Evolutionary conservation across 257 asterid species (phyloP), one percentile per base, ranked within the genome.

Genomic region (Solanum habrochaites): DNA sequence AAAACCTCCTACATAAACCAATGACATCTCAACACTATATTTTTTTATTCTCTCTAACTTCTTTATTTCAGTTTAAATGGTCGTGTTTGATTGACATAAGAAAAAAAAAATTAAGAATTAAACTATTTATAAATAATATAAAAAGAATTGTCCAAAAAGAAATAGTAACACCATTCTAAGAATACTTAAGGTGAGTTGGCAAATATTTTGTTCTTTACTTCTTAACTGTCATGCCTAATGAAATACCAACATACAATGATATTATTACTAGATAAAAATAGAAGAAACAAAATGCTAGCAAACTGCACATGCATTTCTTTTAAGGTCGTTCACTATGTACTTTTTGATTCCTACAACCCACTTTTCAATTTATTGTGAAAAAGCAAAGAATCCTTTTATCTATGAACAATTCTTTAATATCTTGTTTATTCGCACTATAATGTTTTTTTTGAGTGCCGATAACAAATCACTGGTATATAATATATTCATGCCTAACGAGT

Each of bases 1-100:
- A 27, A 85, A 86, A 87, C 49, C 49, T 11, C 81, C 92, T 93
- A 71, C 89, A 89, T 90, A 83, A 70, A 60, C 98, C 94, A 94
- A 92, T 93, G 91, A 91, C 86, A 40, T 37, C 88, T 89, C 88
- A 45, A 85, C 90, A 92, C 87, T 60, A 71, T 49, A 27, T 23
- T 86, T 75, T 45, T 83, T 56, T 42, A 21, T 73, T 86, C 89
- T 85, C 62, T 67, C 70, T 4, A 35, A 5, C 21, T 49, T 49
- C 15, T 49, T 15, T 49, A 58, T 58, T 21, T 58, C 66, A 58
- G 10, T 58, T 58, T 58, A 52, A 16, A 18, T 52, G 62, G n/a
- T 52, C 62, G n/a, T 52, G 0, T 52, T 52, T 52, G 4, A 52
- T 49, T 15, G 60, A 49, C 60, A 49, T 49, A 49, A 49, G 8